These are phyloP conservation scores for Capsicum rhomboideum DNA, from an alignment of 257 asterid species.

Conservation along the genomic window DNA sequence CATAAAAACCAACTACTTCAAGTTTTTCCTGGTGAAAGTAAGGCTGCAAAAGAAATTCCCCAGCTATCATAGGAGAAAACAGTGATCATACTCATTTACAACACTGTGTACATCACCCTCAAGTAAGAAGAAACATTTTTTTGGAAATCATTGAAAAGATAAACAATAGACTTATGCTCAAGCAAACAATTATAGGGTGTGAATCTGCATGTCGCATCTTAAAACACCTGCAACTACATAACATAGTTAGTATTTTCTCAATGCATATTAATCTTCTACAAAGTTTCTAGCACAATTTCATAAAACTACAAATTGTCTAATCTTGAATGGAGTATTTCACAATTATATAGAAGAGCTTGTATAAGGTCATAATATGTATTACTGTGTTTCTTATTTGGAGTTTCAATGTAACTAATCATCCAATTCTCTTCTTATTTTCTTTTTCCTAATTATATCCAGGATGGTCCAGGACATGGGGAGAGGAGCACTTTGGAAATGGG, in stretches of 20 bases:
- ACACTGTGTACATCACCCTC: not conserved
- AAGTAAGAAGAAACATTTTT: not conserved
- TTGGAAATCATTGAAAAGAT: not conserved
- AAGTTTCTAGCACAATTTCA: not conserved
- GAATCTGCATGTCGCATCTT: not conserved
- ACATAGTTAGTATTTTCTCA: not conserved
- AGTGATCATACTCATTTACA: not conserved
- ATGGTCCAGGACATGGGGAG: conserved; percentile 99
- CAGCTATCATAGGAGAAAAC: not conserved
- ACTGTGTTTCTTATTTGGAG: not conserved
- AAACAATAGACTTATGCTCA: not conserved
- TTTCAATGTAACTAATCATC: not conserved
- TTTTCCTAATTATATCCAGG: conserved; percentile 26
- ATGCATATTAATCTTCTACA: not conserved
- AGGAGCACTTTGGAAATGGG: conserved; percentile 99
- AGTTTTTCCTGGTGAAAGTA: not conserved
- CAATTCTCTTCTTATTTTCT: not conserved
- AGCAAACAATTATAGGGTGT: not conserved
- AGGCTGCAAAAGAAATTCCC: not conserved
- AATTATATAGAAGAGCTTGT: not conserved
- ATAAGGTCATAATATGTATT: not conserved
- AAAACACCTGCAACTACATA: not conserved
- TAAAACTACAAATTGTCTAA: not conserved
- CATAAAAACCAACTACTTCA: not conserved
- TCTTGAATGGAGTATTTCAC: not conserved